phyloP scores from a whole-genome alignment of 345 rosid species.

The Alliaria petiolata region DNA sequence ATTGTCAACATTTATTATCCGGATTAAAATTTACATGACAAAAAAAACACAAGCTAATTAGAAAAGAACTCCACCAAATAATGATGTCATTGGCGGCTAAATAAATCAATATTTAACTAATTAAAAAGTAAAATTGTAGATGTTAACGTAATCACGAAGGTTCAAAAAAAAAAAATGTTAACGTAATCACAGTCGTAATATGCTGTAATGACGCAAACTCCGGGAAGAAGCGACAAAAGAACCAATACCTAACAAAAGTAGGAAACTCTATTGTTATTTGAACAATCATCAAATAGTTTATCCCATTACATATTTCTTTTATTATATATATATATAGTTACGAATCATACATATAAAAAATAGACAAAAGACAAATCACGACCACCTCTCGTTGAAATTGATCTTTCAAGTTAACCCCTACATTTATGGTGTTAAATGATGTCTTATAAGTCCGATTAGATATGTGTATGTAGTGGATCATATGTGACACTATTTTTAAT shows the following conservation, averaged over 20 bases:
- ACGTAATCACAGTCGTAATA: conserved; percentile 20
- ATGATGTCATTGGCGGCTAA: conserved; percentile 2
- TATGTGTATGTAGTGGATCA: not conserved
- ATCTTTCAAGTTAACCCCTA: not conserved
- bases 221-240: conserved; percentile 12
- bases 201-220: conserved; percentile 20
- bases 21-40: not conserved
- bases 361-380: not conserved
- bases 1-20: not conserved
- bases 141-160: no score
- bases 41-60: not conserved
- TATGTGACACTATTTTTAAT: not conserved
- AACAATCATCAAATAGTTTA: conserved; percentile 14
- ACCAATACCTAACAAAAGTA: conserved; percentile 28
- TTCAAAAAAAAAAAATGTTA: no score
- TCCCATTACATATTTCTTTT: not conserved
- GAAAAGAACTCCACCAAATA: not conserved
- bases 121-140: not conserved
- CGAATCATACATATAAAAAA: not conserved
- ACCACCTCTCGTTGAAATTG: not conserved
- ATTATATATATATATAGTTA: not conserved
- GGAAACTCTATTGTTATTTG: conserved; percentile 13
- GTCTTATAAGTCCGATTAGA: not conserved
- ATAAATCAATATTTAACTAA: not conserved
- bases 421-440: not conserved